phyloP scores from a whole-genome alignment of 2,329 filamentous ascomycete genomes.

The Albophoma yamanashiensis region DNA sequence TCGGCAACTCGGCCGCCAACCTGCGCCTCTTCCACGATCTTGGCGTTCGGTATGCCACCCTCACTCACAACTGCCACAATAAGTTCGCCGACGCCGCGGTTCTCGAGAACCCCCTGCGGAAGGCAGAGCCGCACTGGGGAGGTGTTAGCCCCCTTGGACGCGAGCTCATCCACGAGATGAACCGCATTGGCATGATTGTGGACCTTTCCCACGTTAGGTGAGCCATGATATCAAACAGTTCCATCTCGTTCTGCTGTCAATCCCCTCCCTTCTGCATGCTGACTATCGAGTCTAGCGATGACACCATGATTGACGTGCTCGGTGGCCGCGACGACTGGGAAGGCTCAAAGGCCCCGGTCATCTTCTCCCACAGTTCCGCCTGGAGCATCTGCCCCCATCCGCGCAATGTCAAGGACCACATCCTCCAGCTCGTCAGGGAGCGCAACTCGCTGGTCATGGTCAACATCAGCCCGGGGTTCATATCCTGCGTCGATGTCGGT shows the following conservation, averaged over 20 bases:
- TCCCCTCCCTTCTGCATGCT: not conserved
- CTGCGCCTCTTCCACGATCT: constrained; percentile 66
- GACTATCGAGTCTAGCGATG: constrained; percentile 34
- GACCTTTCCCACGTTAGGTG: constrained; percentile 64
- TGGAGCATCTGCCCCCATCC: constrained; percentile 76
- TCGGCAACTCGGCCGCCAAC: constrained; percentile 72
- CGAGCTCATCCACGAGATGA: constrained; percentile 75
- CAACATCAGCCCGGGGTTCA: constrained; percentile 76
- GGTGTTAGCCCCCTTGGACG: constrained; percentile 66
- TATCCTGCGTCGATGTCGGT: constrained; percentile 57
- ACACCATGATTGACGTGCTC: constrained; percentile 80
- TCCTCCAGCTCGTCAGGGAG: constrained; percentile 65
- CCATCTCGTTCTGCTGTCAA: not conserved
- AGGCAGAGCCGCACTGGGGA: constrained; percentile 50
- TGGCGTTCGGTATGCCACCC: constrained; percentile 77
- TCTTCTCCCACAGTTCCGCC: constrained; percentile 82
- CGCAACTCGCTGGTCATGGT: constrained; percentile 77
- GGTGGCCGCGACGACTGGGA: constrained; percentile 51
- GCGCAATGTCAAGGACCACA: constrained; percentile 79
- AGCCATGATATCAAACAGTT: not conserved
- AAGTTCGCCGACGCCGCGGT: constrained; percentile 78
- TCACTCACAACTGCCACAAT: constrained; percentile 94
- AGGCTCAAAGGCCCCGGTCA: constrained; percentile 70
- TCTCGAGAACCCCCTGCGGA: constrained; percentile 37
- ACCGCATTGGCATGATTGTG: constrained; percentile 87